Evolutionary conservation across 768 basidiomycete species (phyloP).

Genomic region (Calocybe indica): DNA sequence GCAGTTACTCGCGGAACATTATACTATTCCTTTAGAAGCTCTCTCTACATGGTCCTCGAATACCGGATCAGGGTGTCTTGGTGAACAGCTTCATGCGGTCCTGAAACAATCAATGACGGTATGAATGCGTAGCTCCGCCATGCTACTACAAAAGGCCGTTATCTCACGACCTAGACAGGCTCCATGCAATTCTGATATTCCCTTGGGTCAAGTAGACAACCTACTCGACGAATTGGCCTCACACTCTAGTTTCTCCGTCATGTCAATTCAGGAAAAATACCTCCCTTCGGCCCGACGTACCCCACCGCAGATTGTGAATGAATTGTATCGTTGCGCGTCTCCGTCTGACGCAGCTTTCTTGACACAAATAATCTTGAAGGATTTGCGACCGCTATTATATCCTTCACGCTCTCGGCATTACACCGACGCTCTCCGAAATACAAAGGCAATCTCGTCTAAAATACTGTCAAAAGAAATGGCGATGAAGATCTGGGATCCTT

Average conservation of each 20-base stretch:
- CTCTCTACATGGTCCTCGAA: conserved; percentile 35
- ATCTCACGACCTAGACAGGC: too few species aligned
- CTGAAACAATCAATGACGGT: conserved; percentile 23
- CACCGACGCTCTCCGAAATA: conserved; percentile 52
- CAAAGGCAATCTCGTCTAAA: conserved; percentile 35
- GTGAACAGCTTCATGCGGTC: conserved; percentile 51
- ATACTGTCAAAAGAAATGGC: conserved; percentile 57
- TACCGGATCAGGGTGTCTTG: conserved; percentile 60
- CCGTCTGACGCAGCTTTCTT: conserved; percentile 63
- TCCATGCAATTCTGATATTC: conserved; percentile 16
- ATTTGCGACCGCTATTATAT: conserved; percentile 75
- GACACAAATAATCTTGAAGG: conserved; percentile 85
- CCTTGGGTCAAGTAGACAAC: conserved; percentile 47
- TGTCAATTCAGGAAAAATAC: conserved; percentile 31
- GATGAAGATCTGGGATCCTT: conserved; percentile 69
- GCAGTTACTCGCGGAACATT: conserved; percentile 40
- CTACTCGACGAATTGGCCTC: conserved; percentile 75
- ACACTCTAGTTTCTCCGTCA: conserved; percentile 54
- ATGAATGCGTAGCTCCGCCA: too few species aligned
- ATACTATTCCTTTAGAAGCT: conserved; percentile 27
- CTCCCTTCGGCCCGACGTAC: conserved; percentile 16
- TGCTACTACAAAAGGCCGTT: too few species aligned
- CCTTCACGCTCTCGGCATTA: conserved; percentile 50
- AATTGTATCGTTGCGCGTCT: conserved; percentile 53
- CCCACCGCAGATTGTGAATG: conserved; percentile 37